Percentiles rank a stretch among this genome's conserved stretches.
These are phyloP conservation scores for Solanum tarijense DNA, from an alignment of 257 asterid genomes.

Conservation along the genomic window DNA sequence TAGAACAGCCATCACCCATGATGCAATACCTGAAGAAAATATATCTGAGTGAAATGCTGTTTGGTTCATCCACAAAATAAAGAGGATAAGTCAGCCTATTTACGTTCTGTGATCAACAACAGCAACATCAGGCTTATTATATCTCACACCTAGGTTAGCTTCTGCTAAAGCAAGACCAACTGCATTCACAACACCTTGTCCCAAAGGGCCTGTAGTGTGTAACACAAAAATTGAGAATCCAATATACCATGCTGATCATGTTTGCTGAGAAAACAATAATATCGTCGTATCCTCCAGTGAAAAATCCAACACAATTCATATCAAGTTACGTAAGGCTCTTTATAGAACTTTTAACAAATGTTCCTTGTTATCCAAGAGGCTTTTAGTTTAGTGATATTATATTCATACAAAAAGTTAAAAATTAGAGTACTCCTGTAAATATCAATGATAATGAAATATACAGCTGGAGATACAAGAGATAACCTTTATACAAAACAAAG, in stretches of 20 bases:
- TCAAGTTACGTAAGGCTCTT: background rate
- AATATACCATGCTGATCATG: background rate
- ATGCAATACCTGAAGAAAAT: slow-evolving; percentile 29
- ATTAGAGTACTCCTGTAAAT: too few species aligned
- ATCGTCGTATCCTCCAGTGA: background rate
- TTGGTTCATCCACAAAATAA: background rate
- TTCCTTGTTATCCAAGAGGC: background rate
- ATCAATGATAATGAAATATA: too few species aligned
- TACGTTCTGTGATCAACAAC: slow-evolving; percentile 44
- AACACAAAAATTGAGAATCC: background rate
- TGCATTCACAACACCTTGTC: slow-evolving; percentile 56
- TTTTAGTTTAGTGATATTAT: background rate
- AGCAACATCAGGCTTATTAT: slow-evolving; percentile 36
- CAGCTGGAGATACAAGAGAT: too few species aligned
- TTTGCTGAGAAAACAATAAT: background rate
- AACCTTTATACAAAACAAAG: too few species aligned
- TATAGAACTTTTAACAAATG: background rate
- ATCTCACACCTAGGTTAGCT: slow-evolving; percentile 46
- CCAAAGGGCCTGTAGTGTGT: slow-evolving; percentile 38
- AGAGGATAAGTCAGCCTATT: background rate
- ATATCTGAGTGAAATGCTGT: background rate
- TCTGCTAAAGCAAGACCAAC: slow-evolving; percentile 56
- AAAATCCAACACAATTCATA: background rate
- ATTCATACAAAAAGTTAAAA: too few species aligned
- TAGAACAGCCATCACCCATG: slow-evolving; percentile 51